Base-by-base conservation (phyloP, 225 moss, liverwort and hornwort genomes). In the Thuidium tamariscinum region DNA sequence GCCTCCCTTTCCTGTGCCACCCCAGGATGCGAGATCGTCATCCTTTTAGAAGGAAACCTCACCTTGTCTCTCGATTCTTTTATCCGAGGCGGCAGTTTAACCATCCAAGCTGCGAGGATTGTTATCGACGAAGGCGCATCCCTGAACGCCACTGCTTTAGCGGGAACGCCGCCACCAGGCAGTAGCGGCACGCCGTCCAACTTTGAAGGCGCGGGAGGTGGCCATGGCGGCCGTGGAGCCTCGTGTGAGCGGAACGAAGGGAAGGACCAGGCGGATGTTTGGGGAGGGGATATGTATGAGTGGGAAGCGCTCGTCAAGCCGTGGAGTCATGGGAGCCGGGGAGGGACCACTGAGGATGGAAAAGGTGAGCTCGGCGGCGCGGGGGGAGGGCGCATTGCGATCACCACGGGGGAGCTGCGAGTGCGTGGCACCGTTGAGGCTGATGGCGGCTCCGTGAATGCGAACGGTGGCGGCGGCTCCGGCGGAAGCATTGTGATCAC, bases 221-320 rank as follows among this genome's bases (percentile, higher is more conserved):
- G 97, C 84, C 90, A 96, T 89, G 97, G 97, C 80, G 96, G 96
- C 65, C 91, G 97, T 82, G 96, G 97, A 42, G 96, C 96, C 22
- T 89, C 69, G 32, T 98, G 97, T 64, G 91, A 90, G 19, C 88
- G 70, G 60, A 77, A 85, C 66, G 94, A 90, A 81, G 90, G 85
- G 26, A 91, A 91, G 78, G 93, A 94, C 49, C 95, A 94, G 69
- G 87, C 83, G 25, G 93, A 93, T 30, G 83, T 88, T 10, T 96
- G 94, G 92, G 97, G 97, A 75, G 97, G 97, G 62, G 97, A 98
- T 57, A 94, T 92, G 69, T 98, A 98, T 75, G 88, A 88, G 64
- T 98, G 96, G 96, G 89, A 94, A 39, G 77, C 92, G 34, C 87
- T 96, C 61, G 80, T 67, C 27, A 78, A 64, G 78, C 97, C 97